Conservation (phyloP, 192 early-diverging fungal genomes). For the Cetraspora pellucida region DNA sequence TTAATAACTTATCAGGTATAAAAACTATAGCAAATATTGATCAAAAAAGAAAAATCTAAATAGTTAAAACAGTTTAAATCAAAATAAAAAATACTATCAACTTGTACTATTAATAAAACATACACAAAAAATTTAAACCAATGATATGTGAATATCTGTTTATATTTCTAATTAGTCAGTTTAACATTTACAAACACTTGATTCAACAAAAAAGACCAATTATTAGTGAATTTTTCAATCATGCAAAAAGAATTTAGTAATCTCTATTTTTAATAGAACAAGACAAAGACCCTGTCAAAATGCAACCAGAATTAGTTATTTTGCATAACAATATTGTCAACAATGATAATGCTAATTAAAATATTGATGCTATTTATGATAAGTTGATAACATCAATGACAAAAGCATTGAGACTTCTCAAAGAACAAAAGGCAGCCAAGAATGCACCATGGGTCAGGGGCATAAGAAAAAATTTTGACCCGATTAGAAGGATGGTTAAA, state of each 20-base stretch:
- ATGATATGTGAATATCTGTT: conserved; percentile 14
- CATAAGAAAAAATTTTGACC: no score
- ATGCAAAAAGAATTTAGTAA: not conserved
- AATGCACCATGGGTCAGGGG: no score
- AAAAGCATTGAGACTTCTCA: no score
- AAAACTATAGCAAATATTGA: not conserved
- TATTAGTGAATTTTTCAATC: not conserved
- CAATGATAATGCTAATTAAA: no score
- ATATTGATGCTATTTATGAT: no score
- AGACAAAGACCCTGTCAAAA: no score
- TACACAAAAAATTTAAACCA: not conserved
- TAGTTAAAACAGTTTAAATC: not conserved
- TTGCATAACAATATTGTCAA: no score
- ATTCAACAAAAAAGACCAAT: not conserved
- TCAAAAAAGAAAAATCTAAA: not conserved
- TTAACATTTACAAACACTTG: not conserved
- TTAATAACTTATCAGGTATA: not conserved
- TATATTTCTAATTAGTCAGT: not conserved
- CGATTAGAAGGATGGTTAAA: no score
- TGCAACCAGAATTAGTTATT: no score
- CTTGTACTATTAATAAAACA: not conserved
- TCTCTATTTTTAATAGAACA: no score
- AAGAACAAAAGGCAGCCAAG: no score
- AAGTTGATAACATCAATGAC: no score
- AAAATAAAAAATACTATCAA: not conserved